These are phyloP conservation scores for Calonectria pseudoreteaudii DNA, from an alignment of 2,329 filamentous ascomycete genomes.

Conservation along the genomic window DNA sequence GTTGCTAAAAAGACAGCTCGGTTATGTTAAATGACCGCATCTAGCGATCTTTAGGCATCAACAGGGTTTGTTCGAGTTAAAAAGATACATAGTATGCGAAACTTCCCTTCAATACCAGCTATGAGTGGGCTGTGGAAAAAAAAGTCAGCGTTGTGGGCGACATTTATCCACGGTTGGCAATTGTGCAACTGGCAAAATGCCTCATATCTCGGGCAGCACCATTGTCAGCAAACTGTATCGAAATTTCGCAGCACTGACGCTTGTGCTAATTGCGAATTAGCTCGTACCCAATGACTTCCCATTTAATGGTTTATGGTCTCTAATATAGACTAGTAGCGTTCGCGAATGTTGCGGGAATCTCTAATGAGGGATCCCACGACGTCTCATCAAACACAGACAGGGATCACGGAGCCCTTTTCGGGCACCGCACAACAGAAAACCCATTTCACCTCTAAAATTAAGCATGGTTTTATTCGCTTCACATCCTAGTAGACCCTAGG, in stretches of 20 bases:
- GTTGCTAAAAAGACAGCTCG: background rate
- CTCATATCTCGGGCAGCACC: constrained; percentile 50
- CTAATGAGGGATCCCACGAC: background rate
- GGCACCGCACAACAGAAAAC: too few species aligned
- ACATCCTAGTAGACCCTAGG: background rate
- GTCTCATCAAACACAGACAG: background rate
- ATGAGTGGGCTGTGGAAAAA: too few species aligned
- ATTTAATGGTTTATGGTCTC: background rate
- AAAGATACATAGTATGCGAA: background rate
- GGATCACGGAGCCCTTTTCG: background rate
- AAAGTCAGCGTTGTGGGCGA: constrained; percentile 52
- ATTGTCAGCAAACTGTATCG: constrained; percentile 43
- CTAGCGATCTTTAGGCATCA: background rate
- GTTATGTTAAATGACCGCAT: background rate
- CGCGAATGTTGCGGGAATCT: background rate
- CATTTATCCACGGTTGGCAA: constrained; percentile 61
- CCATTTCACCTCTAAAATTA: accelerated
- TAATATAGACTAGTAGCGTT: background rate
- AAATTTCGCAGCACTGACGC: constrained; percentile 13
- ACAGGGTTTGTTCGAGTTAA: background rate
- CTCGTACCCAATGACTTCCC: background rate
- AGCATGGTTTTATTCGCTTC: background rate
- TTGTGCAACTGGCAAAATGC: constrained; percentile 52
- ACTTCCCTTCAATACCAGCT: too few species aligned
- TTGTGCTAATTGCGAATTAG: background rate